These are phyloP conservation scores for Sphagnurus paluster DNA, from an alignment of 1,284 basidiomycete genomes.

Conservation along the genomic window DNA sequence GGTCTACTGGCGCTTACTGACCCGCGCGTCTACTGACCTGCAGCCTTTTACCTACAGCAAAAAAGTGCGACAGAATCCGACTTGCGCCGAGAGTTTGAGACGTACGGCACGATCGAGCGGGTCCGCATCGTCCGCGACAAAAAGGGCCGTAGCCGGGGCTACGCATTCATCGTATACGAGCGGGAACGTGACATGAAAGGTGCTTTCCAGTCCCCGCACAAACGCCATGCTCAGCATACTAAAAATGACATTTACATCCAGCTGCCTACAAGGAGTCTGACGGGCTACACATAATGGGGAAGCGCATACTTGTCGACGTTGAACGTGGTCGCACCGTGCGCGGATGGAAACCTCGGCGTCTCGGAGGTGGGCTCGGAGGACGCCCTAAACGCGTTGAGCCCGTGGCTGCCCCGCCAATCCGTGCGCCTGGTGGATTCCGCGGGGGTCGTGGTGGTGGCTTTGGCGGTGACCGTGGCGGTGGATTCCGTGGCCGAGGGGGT, in stretches of 20 bases:
- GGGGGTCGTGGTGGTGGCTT: slow-evolving; percentile 34
- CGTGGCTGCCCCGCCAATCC: slow-evolving; percentile 32
- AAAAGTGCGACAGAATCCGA: slow-evolving; percentile 91
- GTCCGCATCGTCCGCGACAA: slow-evolving; percentile 91
- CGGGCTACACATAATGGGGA: slow-evolving; percentile 92
- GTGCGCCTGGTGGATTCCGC: slow-evolving; percentile 30
- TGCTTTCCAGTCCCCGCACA: slow-evolving; percentile 32
- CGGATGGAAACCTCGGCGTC: slow-evolving; percentile 95
- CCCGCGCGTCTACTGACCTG: slow-evolving; percentile 20
- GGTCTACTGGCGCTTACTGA: slow-evolving; percentile 2
- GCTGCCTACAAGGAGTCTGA: slow-evolving; percentile 99
- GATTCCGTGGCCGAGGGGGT: slow-evolving; percentile 33
- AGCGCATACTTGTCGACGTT: slow-evolving; percentile 95
- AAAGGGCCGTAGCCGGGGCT: slow-evolving; percentile 85
- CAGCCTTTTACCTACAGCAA: slow-evolving; percentile 67
- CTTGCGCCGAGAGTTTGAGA: slow-evolving; percentile 91
- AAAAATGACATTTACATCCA: slow-evolving; percentile 31
- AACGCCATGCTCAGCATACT: slow-evolving; percentile 16
- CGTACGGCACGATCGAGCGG: slow-evolving; percentile 91
- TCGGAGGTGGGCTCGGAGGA: slow-evolving; percentile 95
- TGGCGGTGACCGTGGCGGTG: slow-evolving; percentile 21
- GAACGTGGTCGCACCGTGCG: slow-evolving; percentile 97
- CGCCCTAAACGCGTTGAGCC: slow-evolving; percentile 83
- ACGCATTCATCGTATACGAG: slow-evolving; percentile 98
- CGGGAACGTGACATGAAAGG: slow-evolving; percentile 99